Base-by-base conservation (phyloP, 352 stramenopile genomes). In the Lagenidium giganteum region DNA sequence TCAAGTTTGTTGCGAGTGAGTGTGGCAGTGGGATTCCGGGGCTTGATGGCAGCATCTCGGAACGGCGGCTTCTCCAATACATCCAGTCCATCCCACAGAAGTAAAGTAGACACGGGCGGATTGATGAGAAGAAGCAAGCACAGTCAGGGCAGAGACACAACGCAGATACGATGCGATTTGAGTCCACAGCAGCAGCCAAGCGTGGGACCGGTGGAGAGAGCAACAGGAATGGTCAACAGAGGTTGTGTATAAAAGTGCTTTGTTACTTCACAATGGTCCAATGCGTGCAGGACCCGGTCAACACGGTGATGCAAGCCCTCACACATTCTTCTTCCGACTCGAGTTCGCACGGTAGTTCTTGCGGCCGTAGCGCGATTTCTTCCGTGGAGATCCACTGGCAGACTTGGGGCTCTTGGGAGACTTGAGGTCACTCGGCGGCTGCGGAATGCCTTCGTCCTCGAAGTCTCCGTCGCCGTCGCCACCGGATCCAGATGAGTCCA, bases 1-100 rank as follows among this genome's bases (percentile, higher is more conserved):
- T 93, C 60, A 94, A 94, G 61, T 94, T 94, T 58, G 76, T 94
- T 42, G 72, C 77, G n/a, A 87, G 74, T 38, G 81, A 92, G 69
- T n/a, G n/a, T n/a, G 78, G 73, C 7, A 78, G 74, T 23, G 79
- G 82, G 3, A 89, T 92, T 36, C 76, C 79, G 18, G 76, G 79
- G 4, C 64, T 94, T 11, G 82, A 94, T 42, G 82, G 82, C 25
- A 91, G 75, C 37, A 87, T 94, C 41, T 83, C 79, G 16, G 68
- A 91, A 59, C 69, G 58, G 23, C 72, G 74, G 24, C 61, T 94
- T 45, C 69, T 94, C 17, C 59, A 84, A 57, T 92, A 91, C 61
- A 81, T 94, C 51, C 57, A 68, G 51, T 70, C 64, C n/a, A 83
- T 90, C 35, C 76, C 75, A 18, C 44, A 47, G 18, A 62, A 67